These are phyloP conservation scores for Cordyceps cateniannulata DNA, from an alignment of 2,329 filamentous ascomycete genomes.

Conservation along the genomic window DNA sequence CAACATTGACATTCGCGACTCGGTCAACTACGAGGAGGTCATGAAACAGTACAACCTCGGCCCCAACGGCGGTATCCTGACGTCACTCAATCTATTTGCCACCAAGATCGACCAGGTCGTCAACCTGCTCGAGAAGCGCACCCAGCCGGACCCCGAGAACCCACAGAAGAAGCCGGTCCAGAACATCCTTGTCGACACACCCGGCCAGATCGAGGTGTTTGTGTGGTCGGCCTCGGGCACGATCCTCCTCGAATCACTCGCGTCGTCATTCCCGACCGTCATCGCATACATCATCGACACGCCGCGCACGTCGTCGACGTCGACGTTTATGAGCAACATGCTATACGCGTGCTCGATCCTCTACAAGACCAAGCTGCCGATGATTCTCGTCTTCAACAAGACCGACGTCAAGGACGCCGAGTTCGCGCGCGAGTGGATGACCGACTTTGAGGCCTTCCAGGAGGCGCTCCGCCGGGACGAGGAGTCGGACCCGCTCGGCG, in stretches of 20 bases:
- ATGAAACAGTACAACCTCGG: slow-evolving; percentile 99
- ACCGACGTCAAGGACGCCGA: slow-evolving; percentile 87
- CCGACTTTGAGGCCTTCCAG: slow-evolving; percentile 95
- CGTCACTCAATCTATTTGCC: slow-evolving; percentile 90
- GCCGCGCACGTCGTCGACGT: slow-evolving; percentile 83
- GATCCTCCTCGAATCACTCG: slow-evolving; percentile 87
- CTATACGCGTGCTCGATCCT: slow-evolving; percentile 97
- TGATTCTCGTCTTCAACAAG: slow-evolving; percentile 99
- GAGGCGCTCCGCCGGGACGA: slow-evolving; percentile 76
- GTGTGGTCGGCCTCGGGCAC: slow-evolving; percentile 96
- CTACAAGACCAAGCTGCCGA: slow-evolving; percentile 96
- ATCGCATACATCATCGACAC: slow-evolving; percentile 98
- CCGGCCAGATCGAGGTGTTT: slow-evolving; percentile 97
- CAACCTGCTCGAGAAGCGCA: slow-evolving; percentile 80
- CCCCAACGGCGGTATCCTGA: slow-evolving; percentile 94
- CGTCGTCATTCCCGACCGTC: slow-evolving; percentile 91
- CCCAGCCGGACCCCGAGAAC: slow-evolving; percentile 54
- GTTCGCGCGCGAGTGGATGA: slow-evolving; percentile 99
- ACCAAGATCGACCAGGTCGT: slow-evolving; percentile 98
- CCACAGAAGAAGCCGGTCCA: slow-evolving; percentile 60
- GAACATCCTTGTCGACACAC: slow-evolving; percentile 89
- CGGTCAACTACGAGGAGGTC: slow-evolving; percentile 98
- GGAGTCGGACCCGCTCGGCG: slow-evolving; percentile 67
- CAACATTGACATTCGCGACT: slow-evolving; percentile 98
- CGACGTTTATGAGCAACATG: slow-evolving; percentile 99